Evolutionary conservation across 495 filamentous ascomycete genomes (phyloP), one percentile per base, ranked within the genome.

Genomic region (Amniculicola lignicola): DNA sequence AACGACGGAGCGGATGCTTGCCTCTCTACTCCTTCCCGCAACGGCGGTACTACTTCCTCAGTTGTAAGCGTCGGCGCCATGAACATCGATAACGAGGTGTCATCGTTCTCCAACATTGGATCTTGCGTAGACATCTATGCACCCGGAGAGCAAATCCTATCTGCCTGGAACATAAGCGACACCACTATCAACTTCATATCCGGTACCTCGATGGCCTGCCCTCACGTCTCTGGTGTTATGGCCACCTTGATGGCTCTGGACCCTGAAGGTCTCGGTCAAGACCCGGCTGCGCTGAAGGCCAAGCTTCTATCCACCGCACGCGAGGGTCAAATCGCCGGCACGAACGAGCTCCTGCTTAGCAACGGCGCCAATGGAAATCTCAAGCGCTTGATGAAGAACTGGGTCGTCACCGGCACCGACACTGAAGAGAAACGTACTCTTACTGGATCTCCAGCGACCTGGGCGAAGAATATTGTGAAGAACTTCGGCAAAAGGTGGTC

Each of bases 181-280:
- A 63, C 63, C 25, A 46, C 66, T 35, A 56, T 74, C 42, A 67
- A 69, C 33, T 41, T 45, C 33, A 58, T 74, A 14, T 53, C 37
- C 35, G 73, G 73, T 15, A 75, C 73, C 16, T 68, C 62, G 15
- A 75, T 75, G 70, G 67, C 75, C 27, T 67, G 64, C 40, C 77
- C 77, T 29, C 76, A 77, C 42, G 75, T 79, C 40, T 69, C 74
- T 14, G 77, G 77, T 25, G 62, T 79, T n/a, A 74, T 79, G 59
- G 77, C 77, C 1, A 76, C 75, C 50, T 48, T 72, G 9, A 72
- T 79, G 49, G 68, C 61, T 0, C 52, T 51, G 23, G 61, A 60
- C 31, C 14, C 51, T 19, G 25, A 37, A 11, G 15, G 24, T 12
- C 67, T 79, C 4, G 66, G 63, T 6, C 57, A 55, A 7, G 43